phyloP scores from a whole-genome alignment of 2,329 filamentous ascomycete genomes.

The Chrysoporthe deuterocubensis region DNA sequence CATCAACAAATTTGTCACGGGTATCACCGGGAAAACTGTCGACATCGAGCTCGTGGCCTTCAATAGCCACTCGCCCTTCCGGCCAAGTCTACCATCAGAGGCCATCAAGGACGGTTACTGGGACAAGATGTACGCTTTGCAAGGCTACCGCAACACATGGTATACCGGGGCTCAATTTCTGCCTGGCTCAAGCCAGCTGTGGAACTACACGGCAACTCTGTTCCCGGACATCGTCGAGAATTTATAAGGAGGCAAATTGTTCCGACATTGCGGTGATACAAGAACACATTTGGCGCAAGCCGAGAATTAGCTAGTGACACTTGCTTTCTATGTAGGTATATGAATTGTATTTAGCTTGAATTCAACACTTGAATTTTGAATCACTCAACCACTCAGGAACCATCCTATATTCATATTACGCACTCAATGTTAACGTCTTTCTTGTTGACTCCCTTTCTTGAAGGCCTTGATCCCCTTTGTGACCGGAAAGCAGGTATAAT shows the following conservation, averaged over 20 bases:
- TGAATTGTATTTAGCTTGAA: too few species aligned
- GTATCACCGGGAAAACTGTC: not conserved
- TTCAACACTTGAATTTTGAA: too few species aligned
- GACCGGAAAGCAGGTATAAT: too few species aligned
- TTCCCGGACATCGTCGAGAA: not conserved
- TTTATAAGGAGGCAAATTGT: not conserved
- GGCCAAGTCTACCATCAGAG: constrained; percentile 33
- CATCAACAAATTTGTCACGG: constrained; percentile 12
- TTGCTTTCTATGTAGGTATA: too few species aligned
- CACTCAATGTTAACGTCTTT: too few species aligned
- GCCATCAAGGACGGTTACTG: constrained; percentile 38
- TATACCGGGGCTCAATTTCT: constrained; percentile 38
- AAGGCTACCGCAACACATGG: constrained; percentile 40
- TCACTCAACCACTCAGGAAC: too few species aligned
- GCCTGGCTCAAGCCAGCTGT: constrained; percentile 1
- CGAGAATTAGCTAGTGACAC: not conserved
- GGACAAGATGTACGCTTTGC: constrained; percentile 36
- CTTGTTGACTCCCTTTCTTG: too few species aligned
- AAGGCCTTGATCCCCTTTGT: too few species aligned
- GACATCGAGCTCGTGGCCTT: constrained; percentile 31
- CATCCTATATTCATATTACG: too few species aligned
- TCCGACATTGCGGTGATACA: not conserved
- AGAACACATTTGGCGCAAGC: not conserved
- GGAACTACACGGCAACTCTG: constrained; percentile 9
- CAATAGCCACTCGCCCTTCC: constrained; percentile 31